Base-by-base conservation (phyloP, 148 eudicot genomes). In the Camellia japonica region DNA sequence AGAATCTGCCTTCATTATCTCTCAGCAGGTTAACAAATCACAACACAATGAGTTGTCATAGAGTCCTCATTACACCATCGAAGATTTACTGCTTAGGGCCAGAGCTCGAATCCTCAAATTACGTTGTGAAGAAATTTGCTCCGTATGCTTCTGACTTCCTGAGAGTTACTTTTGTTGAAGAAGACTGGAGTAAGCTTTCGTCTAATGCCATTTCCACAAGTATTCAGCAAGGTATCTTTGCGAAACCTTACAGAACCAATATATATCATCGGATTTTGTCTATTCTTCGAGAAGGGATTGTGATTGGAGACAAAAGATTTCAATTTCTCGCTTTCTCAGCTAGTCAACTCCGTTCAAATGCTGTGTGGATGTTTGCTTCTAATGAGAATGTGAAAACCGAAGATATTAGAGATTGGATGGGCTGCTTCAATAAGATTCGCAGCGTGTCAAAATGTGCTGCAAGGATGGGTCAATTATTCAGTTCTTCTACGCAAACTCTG, bases 291-390 rank as follows among this genome's bases (percentile, higher is more conserved):
- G 94, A 96, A 30, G 99, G 99, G 79, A 85, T 96, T 78, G 87
- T 84, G 73, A 91, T 96, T 16, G 99, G 99, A 68, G 80, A 78
- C 52, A 93, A 96, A 87, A 92, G 82, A 73, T 96, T 96, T 55
- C 87, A 93, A 55, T 96, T 96, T 78, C 78, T 96, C 70, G 97
- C 99, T 7, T 96, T 96, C 79, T 96, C 99, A 14, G 99, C 99
- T 2, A 96, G 99, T 85, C 99, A 96, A 71, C 92, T 96, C 58
- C 92, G 99, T 11, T 93, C 98, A 49, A 93, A 91, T 75, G 88
- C 99, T 0, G 97, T 96, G 3, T 96, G 99, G 99, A 96, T 96
- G 99, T 96, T 96, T 92, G 97, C 99, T 86, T 96, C 98, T 41
- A 96, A 93, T 76, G 92, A 92, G 18, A 79, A 91, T 44, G 88